Evolutionary conservation across 345 rosid genomes (phyloP), one percentile per base, ranked within the genome.

Genomic region (Gossypium herbaceum): DNA sequence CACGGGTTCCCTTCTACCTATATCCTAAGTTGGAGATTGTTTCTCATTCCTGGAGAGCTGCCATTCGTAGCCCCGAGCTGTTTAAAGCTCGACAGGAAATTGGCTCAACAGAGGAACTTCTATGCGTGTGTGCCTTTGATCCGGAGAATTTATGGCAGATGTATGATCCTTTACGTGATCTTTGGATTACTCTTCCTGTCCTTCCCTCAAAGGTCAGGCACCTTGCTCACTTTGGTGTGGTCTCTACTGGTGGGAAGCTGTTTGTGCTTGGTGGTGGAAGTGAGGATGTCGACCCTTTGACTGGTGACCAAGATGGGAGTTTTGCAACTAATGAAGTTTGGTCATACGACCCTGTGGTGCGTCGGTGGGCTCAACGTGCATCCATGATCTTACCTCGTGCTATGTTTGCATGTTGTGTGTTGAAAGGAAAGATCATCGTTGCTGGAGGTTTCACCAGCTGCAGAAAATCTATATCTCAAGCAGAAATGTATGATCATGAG

Each of bases 91-190:
- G 99, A 0, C 80, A 85, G 67, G 98, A 92, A 79, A 84, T 91
- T 50, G 86, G 87, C 50, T 87, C 98, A 4, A 73, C 85, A 0
- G 94, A 95, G 83, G 83, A 91, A 66, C 83, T 92, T 12, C 85
- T 95, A 45, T 95, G 97, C 12, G 96, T 92, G 7, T 90, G 90
- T 13, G 92, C 99, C 62, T 95, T 88, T 59, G 97, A 95, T 56
- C 99, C 97, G 20, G 97, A 95, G 87, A 95, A 95, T 79, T 68
- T 82, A 12, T 95, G 99, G 99, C 98, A 95, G 82, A 90, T 95
- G 72, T 92, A 95, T 81, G 97, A 92, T 63, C 96, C 97, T 34
- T 81, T 75, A 25, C 84, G 86, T 20, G 93, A 93, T 74, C 87
- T 87, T 61, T 95, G 99, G 98, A 90, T 92, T 65, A 90, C 95